Evolutionary conservation across 495 filamentous ascomycete species (phyloP).

Genomic region (Aspergillus avenaceus): DNA sequence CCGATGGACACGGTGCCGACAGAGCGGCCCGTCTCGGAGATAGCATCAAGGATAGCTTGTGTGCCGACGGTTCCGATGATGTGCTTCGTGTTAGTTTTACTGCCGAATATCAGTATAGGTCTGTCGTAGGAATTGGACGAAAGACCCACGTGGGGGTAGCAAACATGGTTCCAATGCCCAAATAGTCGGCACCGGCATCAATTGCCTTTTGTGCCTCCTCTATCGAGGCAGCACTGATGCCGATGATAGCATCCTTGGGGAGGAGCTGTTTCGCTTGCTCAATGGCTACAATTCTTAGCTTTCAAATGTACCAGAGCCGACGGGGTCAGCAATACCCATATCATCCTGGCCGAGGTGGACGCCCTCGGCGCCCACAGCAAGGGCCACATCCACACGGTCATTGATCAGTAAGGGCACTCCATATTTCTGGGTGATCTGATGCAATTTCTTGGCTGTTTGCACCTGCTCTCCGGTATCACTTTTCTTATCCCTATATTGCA

Average conservation of each 20-base stretch:
- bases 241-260: slow-evolving; percentile 64
- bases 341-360: slow-evolving; percentile 96
- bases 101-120: slow-evolving; percentile 14
- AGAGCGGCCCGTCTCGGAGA: slow-evolving; percentile 37
- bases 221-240: slow-evolving; percentile 66
- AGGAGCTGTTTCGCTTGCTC: slow-evolving; percentile 65
- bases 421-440: slow-evolving; percentile 61
- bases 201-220: slow-evolving; percentile 65
- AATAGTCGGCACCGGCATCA: slow-evolving; percentile 73
- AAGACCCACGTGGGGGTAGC: slow-evolving; percentile 68
- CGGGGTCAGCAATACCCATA: slow-evolving; percentile 61
- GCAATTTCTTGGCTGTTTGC: slow-evolving; percentile 63
- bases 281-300: slow-evolving; percentile 43
- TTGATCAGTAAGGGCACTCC: slow-evolving; percentile 86
- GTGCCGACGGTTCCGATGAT: slow-evolving; percentile 82
- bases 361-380: slow-evolving; percentile 81
- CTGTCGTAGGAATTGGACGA: background rate
- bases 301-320: background rate
- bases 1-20: slow-evolving; percentile 78
- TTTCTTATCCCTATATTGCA: slow-evolving; percentile 88
- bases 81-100: slow-evolving; percentile 67
- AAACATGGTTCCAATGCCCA: slow-evolving; percentile 85
- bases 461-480: slow-evolving; percentile 72
- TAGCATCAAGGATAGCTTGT: slow-evolving; percentile 58
- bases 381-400: slow-evolving; percentile 88